Evolutionary conservation across 2,329 filamentous ascomycete species (phyloP).

Genomic region (Fusarium denticulatum): DNA sequence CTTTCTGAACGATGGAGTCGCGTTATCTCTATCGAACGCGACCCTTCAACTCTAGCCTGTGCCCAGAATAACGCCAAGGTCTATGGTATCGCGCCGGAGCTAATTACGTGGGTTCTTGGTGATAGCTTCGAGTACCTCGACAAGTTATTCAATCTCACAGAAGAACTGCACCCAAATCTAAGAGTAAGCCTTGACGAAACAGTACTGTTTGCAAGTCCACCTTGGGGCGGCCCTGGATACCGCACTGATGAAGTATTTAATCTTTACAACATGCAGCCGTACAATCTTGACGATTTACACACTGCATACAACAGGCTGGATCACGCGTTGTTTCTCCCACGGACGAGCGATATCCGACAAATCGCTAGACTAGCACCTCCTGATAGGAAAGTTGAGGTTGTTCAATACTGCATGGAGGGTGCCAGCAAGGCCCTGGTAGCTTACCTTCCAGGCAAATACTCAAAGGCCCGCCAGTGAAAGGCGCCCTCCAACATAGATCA

Average conservation of each 20-base stretch:
- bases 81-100: slow-evolving; percentile 76
- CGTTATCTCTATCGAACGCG: slow-evolving; percentile 89
- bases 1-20: slow-evolving; percentile 80
- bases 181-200: slow-evolving; percentile 54
- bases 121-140: slow-evolving; percentile 84
- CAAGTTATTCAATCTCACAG: slow-evolving; percentile 50
- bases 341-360: slow-evolving; percentile 85
- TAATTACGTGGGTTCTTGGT: slow-evolving; percentile 86
- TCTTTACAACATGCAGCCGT: slow-evolving; percentile 87
- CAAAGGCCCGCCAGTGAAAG: slow-evolving; percentile 6
- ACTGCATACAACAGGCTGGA: slow-evolving; percentile 67
- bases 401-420: slow-evolving; percentile 92
- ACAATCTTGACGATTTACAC: slow-evolving; percentile 73
- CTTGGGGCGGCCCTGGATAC: slow-evolving; percentile 69
- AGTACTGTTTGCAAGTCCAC: slow-evolving; percentile 66
- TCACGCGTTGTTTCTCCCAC: slow-evolving; percentile 82
- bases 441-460: slow-evolving; percentile 60
- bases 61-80: slow-evolving; percentile 91
- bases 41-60: slow-evolving; percentile 82
- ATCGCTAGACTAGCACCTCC: slow-evolving; percentile 68
- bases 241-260: slow-evolving; percentile 77
- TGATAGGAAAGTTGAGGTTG: slow-evolving; percentile 72
- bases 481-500: neutral
- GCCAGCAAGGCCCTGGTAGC: slow-evolving; percentile 85
- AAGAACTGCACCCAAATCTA: slow-evolving; percentile 52